Evolutionary conservation across 2,329 filamentous ascomycete genomes (phyloP), one percentile per base, ranked within the genome.

Genomic region (Sporothrix dimorphospora): DNA sequence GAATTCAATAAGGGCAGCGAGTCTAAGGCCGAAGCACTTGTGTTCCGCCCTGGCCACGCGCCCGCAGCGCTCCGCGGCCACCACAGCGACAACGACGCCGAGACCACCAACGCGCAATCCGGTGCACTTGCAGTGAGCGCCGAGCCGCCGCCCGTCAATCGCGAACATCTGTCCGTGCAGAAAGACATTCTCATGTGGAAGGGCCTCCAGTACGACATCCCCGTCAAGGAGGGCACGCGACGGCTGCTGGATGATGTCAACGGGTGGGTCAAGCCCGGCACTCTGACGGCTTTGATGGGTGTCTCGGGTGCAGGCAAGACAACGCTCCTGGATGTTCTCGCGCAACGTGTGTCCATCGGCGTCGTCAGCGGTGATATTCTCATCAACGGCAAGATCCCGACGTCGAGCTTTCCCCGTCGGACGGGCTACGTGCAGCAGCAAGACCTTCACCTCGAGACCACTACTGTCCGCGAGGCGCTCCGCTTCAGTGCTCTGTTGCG

Each of bases 391-490:
- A 86, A 85, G 49, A 90, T 88, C 38, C 89, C 92, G 61, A 93
- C 97, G 75, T 86, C 86, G 53, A 94, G 92, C 0, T 97, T 97
- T 86, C 94, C 97, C 80, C 91, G 94, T 75, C 95, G 95, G 82
- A 97, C 93, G 0, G 94, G 94, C 65, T 97, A 97, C 76, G 94
- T 94, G 47, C 93, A 97, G 79, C 94, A 97, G 80, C 94, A 97
- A 79, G 94, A 98, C 87, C 86, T 97, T 12, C 94, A 97, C 79
- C 85, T 97, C 57, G 86, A 90, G 63, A 97, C 94, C 0, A 90
- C 91, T 0, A 97, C 94, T 0, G 94, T 97, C 51, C 90, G 94
- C 73, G 94, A 98, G 81, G 94, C 94, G 8, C 86, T 98, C 45
- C 89, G 89, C 77, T 98, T 98, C 81, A 94, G 91, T 77, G 94